Evolutionary conservation across 257 asterid species (phyloP).

Genomic region (Nicotiana tomentosiformis): DNA sequence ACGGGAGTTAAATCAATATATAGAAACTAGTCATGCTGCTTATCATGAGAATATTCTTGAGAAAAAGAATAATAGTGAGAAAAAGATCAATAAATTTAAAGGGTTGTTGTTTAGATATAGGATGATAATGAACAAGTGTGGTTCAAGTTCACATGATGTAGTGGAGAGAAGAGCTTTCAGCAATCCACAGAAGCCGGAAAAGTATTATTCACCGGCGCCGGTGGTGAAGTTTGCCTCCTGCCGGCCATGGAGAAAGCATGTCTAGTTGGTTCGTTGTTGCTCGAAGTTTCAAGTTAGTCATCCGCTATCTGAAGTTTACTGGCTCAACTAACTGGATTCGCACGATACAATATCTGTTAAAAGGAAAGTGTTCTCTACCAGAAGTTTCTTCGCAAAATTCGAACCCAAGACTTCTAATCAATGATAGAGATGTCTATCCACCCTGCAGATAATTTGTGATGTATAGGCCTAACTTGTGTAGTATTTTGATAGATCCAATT

Average conservation of each 20-base stretch:
- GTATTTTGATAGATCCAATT: no score
- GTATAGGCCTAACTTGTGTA: no score
- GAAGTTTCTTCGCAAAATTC: no score
- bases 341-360: no score
- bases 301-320: no score
- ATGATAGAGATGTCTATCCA: no score
- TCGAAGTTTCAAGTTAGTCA: no score
- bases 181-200: not conserved
- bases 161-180: not conserved
- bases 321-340: no score
- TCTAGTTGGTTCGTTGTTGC: not conserved
- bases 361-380: no score
- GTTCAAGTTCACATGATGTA: conserved; percentile 4
- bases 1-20: conserved; percentile 40
- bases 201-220: not conserved
- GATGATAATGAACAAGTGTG: conserved; percentile 4
- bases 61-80: not conserved
- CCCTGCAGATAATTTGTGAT: no score
- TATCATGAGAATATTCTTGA: not conserved
- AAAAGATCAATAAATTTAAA: not conserved
- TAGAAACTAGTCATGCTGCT: conserved; percentile 23
- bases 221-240: not conserved
- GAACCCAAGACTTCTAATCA: no score
- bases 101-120: not conserved
- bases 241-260: not conserved